Conservation (phyloP, 2,329 filamentous ascomycete species). For the Phialophora verrucosa region DNA sequence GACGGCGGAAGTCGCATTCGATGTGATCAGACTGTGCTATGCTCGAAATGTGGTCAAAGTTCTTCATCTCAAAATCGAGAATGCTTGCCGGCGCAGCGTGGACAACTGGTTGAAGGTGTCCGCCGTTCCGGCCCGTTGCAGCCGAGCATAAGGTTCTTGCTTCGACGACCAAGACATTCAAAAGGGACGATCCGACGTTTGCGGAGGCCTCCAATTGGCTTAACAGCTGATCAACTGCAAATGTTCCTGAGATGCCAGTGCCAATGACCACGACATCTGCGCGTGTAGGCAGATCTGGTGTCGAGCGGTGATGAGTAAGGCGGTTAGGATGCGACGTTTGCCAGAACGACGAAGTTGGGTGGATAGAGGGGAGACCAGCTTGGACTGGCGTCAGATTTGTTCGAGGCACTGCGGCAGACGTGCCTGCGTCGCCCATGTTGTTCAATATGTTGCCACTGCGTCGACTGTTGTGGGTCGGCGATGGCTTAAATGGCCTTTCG, state of each 20-base stretch:
- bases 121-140: slow-evolving; percentile 55
- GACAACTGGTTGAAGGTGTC: slow-evolving; percentile 46
- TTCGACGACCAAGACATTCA: slow-evolving; percentile 49
- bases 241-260: slow-evolving; percentile 48
- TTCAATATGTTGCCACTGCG: neutral
- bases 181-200: neutral
- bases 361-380: slow-evolving; percentile 22
- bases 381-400: neutral
- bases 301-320: slow-evolving; percentile 30
- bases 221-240: slow-evolving; percentile 44
- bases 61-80: slow-evolving; percentile 51
- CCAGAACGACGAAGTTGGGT: slow-evolving; percentile 35
- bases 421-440: neutral
- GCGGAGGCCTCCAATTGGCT: neutral
- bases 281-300: slow-evolving; percentile 37
- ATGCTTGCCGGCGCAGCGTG: slow-evolving; percentile 52
- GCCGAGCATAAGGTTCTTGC: slow-evolving; percentile 54
- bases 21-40: slow-evolving; percentile 8
- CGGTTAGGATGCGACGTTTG: slow-evolving; percentile 32
- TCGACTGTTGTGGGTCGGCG: neutral
- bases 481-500: no score
- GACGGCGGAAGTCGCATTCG: slow-evolving; percentile 28
- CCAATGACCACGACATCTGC: slow-evolving; percentile 47
- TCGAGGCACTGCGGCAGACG: neutral
- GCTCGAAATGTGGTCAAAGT: slow-evolving; percentile 25